These are phyloP conservation scores for Colletotrichum somersetense DNA, from an alignment of 2,329 filamentous ascomycete genomes.

Conservation along the genomic window DNA sequence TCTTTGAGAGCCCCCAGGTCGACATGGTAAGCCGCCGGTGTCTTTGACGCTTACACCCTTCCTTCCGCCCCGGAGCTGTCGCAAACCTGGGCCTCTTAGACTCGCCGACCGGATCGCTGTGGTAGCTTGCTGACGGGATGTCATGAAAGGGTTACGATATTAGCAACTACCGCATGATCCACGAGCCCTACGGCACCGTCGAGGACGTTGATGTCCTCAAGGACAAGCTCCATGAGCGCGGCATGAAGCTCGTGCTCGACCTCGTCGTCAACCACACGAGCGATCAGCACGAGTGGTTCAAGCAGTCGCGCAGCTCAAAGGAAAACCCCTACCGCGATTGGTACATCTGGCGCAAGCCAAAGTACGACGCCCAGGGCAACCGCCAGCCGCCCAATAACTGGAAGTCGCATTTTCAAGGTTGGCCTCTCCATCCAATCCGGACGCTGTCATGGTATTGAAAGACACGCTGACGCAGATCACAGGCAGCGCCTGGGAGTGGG, in stretches of 20 bases:
- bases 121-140: not conserved
- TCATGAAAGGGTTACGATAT: conserved; percentile 73
- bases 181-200: conserved; percentile 76
- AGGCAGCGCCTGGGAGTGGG: conserved; percentile 63
- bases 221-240: conserved; percentile 68
- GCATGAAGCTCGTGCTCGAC: conserved; percentile 79
- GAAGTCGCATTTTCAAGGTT: conserved; percentile 57
- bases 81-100: not conserved
- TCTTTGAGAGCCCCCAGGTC: conserved; percentile 66
- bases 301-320: conserved; percentile 65
- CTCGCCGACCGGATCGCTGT: not conserved
- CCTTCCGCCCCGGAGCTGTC: not conserved
- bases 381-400: conserved; percentile 73
- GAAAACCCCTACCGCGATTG: conserved; percentile 68
- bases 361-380: conserved; percentile 67
- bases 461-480: not conserved
- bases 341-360: conserved; percentile 75
- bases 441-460: not conserved
- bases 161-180: conserved; percentile 75
- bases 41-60: not conserved
- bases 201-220: conserved; percentile 75
- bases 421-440: not conserved
- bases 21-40: conserved; percentile 65
- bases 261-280: conserved; percentile 80
- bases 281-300: conserved; percentile 70